phyloP scores from a whole-genome alignment of 768 basidiomycete species.

The Leccinum variicolor region DNA sequence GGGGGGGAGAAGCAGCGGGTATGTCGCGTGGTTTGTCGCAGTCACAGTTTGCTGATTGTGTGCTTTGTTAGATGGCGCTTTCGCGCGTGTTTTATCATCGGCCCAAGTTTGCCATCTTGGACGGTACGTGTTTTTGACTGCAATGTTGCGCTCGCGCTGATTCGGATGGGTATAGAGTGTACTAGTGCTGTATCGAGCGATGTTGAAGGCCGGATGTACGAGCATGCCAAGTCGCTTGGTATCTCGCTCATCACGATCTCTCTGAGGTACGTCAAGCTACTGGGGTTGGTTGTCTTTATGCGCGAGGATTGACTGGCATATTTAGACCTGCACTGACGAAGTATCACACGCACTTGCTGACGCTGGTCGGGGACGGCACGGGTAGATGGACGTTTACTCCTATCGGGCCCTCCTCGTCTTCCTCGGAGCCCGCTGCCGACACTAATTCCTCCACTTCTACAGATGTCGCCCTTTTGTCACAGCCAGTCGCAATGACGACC shows the following conservation, averaged over 20 bases:
- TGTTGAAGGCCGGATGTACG: conserved; percentile 95
- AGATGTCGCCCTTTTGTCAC: neutral
- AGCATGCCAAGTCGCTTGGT: conserved; percentile 81
- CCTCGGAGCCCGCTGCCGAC: neutral
- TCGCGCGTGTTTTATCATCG: conserved; percentile 89
- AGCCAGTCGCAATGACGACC: neutral
- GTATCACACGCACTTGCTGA: conserved; percentile 67
- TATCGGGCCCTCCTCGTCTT: neutral
- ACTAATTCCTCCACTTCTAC: neutral
- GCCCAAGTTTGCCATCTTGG: conserved; percentile 80
- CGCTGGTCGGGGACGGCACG: no score
- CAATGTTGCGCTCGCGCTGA: neutral
- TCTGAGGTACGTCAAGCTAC: conserved; percentile 50
- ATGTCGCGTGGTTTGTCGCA: neutral
- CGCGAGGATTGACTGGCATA: neutral
- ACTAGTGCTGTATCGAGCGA: conserved; percentile 95
- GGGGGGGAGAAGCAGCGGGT: conserved; percentile 97
- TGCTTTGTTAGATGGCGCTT: conserved; percentile 67
- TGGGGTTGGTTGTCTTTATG: no score
- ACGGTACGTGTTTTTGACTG: conserved; percentile 51
- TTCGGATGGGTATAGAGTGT: conserved; percentile 55
- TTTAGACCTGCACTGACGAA: conserved; percentile 73
- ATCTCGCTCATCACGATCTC: conserved; percentile 95
- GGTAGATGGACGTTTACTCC: no score
- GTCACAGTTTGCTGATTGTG: conserved; percentile 1